These are phyloP conservation scores for Cryptococcus amylolentus DNA, from an alignment of 1,284 basidiomycete species.

Conservation along the genomic window DNA sequence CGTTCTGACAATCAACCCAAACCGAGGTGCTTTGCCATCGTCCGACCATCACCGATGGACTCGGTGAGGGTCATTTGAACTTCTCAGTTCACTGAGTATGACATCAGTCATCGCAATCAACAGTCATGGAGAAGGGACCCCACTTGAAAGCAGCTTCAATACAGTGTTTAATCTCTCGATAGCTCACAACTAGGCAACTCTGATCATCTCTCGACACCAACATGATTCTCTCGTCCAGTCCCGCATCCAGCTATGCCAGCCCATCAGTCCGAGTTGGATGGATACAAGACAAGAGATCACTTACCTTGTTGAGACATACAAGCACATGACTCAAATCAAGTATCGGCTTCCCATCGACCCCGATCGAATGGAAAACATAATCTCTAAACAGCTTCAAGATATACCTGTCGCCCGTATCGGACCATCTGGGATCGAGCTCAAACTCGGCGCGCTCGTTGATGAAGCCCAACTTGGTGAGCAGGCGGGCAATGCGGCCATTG, in stretches of 20 bases:
- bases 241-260: conserved; percentile 71
- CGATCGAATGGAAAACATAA: conserved; percentile 96
- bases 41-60: conserved; percentile 5
- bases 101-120: not conserved
- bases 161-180: conserved; percentile 84
- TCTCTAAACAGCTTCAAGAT: conserved; percentile 98
- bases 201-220: conserved; percentile 86
- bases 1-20: no score
- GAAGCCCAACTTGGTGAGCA: conserved; percentile 93
- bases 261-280: not conserved
- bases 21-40: no score
- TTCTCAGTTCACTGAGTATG: conserved; percentile 7
- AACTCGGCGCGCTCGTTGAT: conserved; percentile 99
- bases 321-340: conserved; percentile 89
- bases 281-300: conserved; percentile 4
- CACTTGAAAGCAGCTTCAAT: conserved; percentile 72
- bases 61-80: conserved; percentile 10
- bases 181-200: conserved; percentile 92
- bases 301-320: conserved; percentile 81
- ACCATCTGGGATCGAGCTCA: conserved; percentile 91
- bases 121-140: conserved; percentile 29
- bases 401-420: conserved; percentile 96
- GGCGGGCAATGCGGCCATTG: conserved; percentile 87
- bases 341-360: conserved; percentile 83
- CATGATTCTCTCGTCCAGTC: conserved; percentile 91